Evolutionary conservation across 2,329 filamentous ascomycete species (phyloP).

Genomic region (Colletotrichum tropicale): DNA sequence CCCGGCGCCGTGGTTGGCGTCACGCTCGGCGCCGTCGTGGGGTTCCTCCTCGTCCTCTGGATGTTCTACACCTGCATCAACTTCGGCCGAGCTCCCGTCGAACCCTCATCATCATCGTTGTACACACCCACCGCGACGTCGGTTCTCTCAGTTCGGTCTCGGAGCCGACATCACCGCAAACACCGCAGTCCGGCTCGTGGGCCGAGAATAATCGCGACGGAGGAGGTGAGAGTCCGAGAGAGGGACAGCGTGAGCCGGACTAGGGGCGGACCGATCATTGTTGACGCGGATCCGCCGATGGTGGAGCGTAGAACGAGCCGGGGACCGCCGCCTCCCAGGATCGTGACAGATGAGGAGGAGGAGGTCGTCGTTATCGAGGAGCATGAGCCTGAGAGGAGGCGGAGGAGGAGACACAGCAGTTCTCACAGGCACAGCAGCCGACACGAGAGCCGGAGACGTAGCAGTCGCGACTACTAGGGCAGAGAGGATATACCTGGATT

Average conservation of each 20-base stretch:
- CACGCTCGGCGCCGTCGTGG: conserved; percentile 49
- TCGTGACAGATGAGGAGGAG: conserved; percentile 29
- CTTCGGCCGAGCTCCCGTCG: conserved; percentile 37
- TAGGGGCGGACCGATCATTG: conserved; percentile 24
- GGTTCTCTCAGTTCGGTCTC: conserved; percentile 24
- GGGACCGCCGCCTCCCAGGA: conserved; percentile 29
- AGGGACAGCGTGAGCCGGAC: conserved; percentile 13
- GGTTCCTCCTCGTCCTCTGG: conserved; percentile 57
- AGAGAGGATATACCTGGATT: neutral
- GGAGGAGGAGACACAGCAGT: conserved; percentile 6
- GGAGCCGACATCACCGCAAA: conserved; percentile 9
- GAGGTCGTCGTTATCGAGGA: conserved; percentile 40
- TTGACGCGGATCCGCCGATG: conserved; percentile 28
- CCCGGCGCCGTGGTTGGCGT: conserved; percentile 50
- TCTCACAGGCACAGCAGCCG: neutral
- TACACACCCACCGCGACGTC: conserved; percentile 23
- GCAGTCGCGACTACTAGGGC: conserved; percentile 13
- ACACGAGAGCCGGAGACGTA: conserved; percentile 7
- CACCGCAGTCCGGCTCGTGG: conserved; percentile 8
- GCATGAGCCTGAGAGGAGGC: conserved; percentile 30
- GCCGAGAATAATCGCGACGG: conserved; percentile 29
- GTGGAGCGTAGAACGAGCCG: conserved; percentile 19
- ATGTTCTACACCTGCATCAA: conserved; percentile 55
- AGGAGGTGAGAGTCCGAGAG: conserved; percentile 30
- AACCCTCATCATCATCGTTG: conserved; percentile 17